These are phyloP conservation scores for Xylaria curta DNA, from an alignment of 495 filamentous ascomycete genomes.

Conservation along the genomic window DNA sequence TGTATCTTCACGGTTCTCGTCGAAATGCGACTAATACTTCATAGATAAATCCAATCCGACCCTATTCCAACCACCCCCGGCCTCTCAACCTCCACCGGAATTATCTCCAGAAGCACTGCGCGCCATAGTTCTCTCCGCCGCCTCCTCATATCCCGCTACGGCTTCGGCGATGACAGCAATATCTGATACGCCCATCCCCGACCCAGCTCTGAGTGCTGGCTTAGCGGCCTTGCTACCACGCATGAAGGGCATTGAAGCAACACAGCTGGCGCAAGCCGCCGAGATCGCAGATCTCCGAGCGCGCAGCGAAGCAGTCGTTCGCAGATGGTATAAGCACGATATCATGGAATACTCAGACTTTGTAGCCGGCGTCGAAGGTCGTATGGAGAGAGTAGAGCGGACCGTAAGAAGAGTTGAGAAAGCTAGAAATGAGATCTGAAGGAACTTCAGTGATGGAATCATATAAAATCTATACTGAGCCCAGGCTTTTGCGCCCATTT, in stretches of 20 bases:
- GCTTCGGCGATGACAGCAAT: constrained; percentile 82
- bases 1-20: neutral
- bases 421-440: constrained; percentile 41
- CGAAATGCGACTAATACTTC: neutral
- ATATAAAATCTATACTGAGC: neutral
- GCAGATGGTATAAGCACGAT: constrained; percentile 80
- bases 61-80: constrained; percentile 52
- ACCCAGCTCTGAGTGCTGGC: constrained; percentile 66
- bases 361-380: constrained; percentile 76
- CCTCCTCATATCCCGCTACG: constrained; percentile 74
- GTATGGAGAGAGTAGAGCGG: constrained; percentile 71
- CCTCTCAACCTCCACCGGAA: constrained; percentile 48
- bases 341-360: constrained; percentile 71
- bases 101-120: constrained; percentile 54
- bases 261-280: constrained; percentile 73
- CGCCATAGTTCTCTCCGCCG: constrained; percentile 77
- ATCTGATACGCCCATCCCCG: constrained; percentile 74
- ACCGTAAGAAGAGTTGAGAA: constrained; percentile 65
- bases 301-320: constrained; percentile 74
- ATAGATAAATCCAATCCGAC: constrained; percentile 53
- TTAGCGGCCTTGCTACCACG: constrained; percentile 74
- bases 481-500: neutral
- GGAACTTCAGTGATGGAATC: neutral
- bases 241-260: constrained; percentile 67
- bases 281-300: constrained; percentile 74